These are phyloP conservation scores for Pyrus hybrid DNA, from an alignment of 331 rosid genomes.

Conservation along the genomic window DNA sequence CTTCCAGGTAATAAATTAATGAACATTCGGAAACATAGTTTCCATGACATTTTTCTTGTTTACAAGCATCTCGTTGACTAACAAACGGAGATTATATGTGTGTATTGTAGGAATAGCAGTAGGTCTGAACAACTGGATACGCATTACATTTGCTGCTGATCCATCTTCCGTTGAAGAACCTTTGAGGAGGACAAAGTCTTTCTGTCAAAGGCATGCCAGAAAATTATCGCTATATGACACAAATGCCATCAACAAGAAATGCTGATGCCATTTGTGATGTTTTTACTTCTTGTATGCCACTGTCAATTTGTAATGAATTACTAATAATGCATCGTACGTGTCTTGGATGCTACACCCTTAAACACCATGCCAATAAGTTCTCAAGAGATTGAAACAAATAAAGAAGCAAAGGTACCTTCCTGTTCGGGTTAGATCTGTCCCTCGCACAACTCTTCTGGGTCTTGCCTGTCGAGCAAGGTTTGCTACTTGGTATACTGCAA, in stretches of 20 bases:
- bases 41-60: background rate
- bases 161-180: slow-evolving; percentile 70
- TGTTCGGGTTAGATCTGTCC: too few species aligned
- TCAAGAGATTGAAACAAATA: background rate
- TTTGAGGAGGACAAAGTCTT: slow-evolving; percentile 50
- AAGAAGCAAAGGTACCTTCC: background rate
- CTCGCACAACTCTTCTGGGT: too few species aligned
- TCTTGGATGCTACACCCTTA: background rate
- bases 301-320: too few species aligned
- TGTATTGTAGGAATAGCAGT: slow-evolving; percentile 65
- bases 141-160: slow-evolving; percentile 80
- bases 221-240: background rate
- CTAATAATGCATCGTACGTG: background rate
- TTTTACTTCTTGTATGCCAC: too few species aligned
- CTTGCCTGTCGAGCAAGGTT: too few species aligned
- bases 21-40: background rate
- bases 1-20: slow-evolving; percentile 65
- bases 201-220: slow-evolving; percentile 56
- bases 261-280: background rate
- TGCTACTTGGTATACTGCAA: too few species aligned
- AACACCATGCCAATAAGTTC: too few species aligned
- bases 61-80: background rate
- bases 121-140: slow-evolving; percentile 79
- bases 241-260: background rate
- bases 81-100: background rate